Evolutionary conservation across 1,284 basidiomycete genomes (phyloP).

Genomic region (Fomitopsis betulina): DNA sequence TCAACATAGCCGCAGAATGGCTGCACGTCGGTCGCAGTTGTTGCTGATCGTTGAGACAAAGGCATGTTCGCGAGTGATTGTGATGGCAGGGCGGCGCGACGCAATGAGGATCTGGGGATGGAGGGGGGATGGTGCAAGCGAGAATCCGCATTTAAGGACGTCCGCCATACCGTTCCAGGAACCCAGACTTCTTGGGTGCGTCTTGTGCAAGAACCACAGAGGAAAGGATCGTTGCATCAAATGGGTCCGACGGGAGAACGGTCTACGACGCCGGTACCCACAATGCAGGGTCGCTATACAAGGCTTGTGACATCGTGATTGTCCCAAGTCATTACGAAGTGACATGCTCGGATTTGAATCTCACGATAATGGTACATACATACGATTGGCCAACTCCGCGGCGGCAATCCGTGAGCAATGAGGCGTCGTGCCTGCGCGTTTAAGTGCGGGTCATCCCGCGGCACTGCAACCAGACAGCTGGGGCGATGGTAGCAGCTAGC

Average conservation of each 20-base stretch:
- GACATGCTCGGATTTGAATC: background rate
- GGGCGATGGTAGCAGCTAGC: background rate
- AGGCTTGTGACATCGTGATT: conserved; percentile 5
- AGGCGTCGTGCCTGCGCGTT: background rate
- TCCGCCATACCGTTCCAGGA: background rate
- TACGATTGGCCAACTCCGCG: conserved; percentile 1
- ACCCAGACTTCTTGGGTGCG: background rate
- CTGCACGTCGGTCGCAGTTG: conserved; percentile 22
- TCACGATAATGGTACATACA: conserved; percentile 2
- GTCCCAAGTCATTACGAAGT: background rate
- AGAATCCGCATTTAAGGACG: conserved; percentile 5
- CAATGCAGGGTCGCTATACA: conserved; percentile 4
- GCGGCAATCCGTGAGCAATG: conserved; percentile 1
- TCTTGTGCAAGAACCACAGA: background rate
- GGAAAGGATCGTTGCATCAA: conserved; percentile 1
- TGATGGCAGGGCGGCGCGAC: background rate
- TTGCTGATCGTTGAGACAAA: background rate
- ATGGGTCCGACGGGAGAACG: conserved; percentile 1
- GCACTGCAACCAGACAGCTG: background rate
- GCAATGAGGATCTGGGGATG: background rate
- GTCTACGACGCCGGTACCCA: conserved; percentile 2
- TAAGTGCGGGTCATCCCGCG: background rate
- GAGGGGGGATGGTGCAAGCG: conserved; percentile 4
- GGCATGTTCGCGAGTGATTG: background rate
- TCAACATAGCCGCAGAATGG: conserved; percentile 70